Conservation (phyloP, 1,139 yeast species). For the Geotrichum citri-aurantii region DNA sequence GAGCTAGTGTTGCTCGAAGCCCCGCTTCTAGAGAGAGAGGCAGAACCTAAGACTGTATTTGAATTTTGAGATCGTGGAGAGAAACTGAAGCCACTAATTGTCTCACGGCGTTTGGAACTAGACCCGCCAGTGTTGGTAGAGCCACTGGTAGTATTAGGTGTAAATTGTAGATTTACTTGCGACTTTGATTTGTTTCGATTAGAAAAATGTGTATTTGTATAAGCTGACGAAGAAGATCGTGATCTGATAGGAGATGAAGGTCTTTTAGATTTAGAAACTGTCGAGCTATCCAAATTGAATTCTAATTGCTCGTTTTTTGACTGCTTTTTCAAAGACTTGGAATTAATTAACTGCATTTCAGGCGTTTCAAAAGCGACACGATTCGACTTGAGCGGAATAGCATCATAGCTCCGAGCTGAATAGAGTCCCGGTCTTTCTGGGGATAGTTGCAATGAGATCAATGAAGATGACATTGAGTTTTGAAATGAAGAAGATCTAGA, state of each 20-base stretch:
- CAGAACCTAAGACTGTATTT: background rate
- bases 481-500: constrained; percentile 3
- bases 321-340: background rate
- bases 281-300: background rate
- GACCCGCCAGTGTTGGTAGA: background rate
- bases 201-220: background rate
- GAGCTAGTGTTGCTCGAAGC: background rate
- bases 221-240: constrained; percentile 10
- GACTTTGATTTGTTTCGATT: constrained; percentile 9
- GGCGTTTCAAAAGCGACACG: background rate
- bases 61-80: background rate
- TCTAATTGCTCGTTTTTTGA: background rate
- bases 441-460: background rate
- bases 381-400: background rate
- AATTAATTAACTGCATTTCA: background rate
- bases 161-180: constrained; percentile 2
- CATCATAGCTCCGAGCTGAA: constrained; percentile 3
- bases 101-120: constrained; percentile 8
- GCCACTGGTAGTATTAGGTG: background rate
- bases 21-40: background rate
- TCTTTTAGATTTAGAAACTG: background rate
- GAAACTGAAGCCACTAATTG: constrained; percentile 4
- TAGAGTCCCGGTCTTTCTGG: constrained; percentile 1
- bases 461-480: background rate
- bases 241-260: constrained; percentile 6